Evolutionary conservation across 805 yeast genomes (phyloP).

Genomic region (Candida silvicultrix): DNA sequence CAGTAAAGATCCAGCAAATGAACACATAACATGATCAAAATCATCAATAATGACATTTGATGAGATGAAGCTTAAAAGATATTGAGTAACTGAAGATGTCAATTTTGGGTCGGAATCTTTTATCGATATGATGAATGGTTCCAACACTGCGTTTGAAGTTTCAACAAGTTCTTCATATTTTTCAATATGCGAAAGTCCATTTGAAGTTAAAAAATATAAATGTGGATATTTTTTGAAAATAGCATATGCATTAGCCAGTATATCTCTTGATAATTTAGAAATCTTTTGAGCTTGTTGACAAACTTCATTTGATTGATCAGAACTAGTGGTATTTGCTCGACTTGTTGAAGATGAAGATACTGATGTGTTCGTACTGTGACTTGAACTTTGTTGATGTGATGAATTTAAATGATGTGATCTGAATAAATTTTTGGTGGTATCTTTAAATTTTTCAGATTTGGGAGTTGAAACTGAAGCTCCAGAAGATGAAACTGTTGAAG

Average conservation of each 20-base stretch:
- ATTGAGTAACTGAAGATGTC: slow-evolving; percentile 29
- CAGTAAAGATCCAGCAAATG: slow-evolving; percentile 32
- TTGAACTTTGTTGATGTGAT: slow-evolving; percentile 7
- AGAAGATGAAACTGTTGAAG: slow-evolving; percentile 14
- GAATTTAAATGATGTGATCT: slow-evolving; percentile 15
- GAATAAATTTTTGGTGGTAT: slow-evolving; percentile 18
- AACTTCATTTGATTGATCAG: slow-evolving; percentile 10
- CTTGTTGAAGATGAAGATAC: not conserved
- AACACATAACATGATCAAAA: slow-evolving; percentile 25
- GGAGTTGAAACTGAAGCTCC: slow-evolving; percentile 11
- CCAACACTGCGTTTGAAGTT: slow-evolving; percentile 7
- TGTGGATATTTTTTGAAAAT: slow-evolving; percentile 29
- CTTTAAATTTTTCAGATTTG: slow-evolving; percentile 20
- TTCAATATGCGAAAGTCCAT: slow-evolving; percentile 1
- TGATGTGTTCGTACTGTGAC: not conserved
- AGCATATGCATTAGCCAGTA: slow-evolving; percentile 24
- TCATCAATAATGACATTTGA: slow-evolving; percentile 24
- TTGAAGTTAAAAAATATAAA: slow-evolving; percentile 18
- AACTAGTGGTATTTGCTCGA: slow-evolving; percentile 7
- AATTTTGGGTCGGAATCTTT: slow-evolving; percentile 30
- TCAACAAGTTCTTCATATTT: slow-evolving; percentile 4
- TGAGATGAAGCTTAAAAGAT: slow-evolving; percentile 26
- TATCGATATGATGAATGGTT: slow-evolving; percentile 34
- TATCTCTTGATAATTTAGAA: slow-evolving; percentile 17
- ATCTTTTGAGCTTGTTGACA: slow-evolving; percentile 3